Percentiles rank a stretch among this genome's conserved stretches.
Conservation (phyloP, 805 yeast species). For the Candida cerambycidarum region DNA sequence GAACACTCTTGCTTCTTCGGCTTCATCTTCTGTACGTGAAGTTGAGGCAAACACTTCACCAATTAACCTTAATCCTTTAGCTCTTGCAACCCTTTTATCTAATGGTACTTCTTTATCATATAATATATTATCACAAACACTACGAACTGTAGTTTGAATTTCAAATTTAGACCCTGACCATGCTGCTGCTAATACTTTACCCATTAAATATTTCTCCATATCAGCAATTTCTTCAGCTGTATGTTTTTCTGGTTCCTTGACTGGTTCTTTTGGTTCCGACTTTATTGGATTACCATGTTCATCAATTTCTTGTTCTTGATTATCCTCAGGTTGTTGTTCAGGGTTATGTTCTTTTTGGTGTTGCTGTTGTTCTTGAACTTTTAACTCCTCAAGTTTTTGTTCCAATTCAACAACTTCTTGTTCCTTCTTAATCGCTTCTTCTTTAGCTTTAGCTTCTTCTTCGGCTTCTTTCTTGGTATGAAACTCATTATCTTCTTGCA, state of each 20-base stretch:
- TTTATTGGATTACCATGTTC: slow-evolving; percentile 11
- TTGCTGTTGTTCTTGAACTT: slow-evolving; percentile 10
- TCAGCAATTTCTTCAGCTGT: slow-evolving; percentile 64
- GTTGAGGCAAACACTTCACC: slow-evolving; percentile 63
- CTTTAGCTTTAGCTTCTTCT: slow-evolving; percentile 18
- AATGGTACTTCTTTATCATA: slow-evolving; percentile 54
- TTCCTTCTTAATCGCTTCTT: slow-evolving; percentile 16
- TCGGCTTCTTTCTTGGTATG: slow-evolving; percentile 40
- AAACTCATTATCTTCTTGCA: slow-evolving; percentile 57
- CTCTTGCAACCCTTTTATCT: slow-evolving; percentile 54
- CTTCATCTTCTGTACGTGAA: slow-evolving; percentile 65
- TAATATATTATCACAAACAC: slow-evolving; percentile 66
- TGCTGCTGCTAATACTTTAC: slow-evolving; percentile 79
- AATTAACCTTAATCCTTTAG: slow-evolving; percentile 57
- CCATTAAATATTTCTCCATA: slow-evolving; percentile 71
- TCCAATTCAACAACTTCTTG: slow-evolving; percentile 21
- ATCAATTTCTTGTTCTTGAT: slow-evolving; percentile 29
- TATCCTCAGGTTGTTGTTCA: slow-evolving; percentile 22
- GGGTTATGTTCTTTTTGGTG: background rate
- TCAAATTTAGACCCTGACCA: slow-evolving; percentile 84
- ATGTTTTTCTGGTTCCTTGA: slow-evolving; percentile 35
- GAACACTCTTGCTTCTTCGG: slow-evolving; percentile 73
- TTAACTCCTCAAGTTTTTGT: slow-evolving; percentile 18
- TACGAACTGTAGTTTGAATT: slow-evolving; percentile 68
- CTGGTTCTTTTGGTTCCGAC: slow-evolving; percentile 14